Base-by-base conservation (phyloP, 495 filamentous ascomycete species). In the Neurospora tetraspora region DNA sequence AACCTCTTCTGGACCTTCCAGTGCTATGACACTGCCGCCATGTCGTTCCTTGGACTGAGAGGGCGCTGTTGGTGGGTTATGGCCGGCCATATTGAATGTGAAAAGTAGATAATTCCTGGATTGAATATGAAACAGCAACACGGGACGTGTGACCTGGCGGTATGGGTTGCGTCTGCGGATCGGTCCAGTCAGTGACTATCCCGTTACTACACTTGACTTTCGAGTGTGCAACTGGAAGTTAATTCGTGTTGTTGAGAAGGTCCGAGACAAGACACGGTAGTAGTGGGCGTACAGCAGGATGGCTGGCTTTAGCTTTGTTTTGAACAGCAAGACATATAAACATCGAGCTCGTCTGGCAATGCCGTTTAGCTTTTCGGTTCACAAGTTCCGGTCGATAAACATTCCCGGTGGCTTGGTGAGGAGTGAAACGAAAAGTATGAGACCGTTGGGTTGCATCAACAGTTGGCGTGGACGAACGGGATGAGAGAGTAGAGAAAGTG, bases 11-110 rank as follows among this genome's bases (percentile, higher is more conserved):
- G 83, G 79, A 3, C 86, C 86, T 73, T 87, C 86, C 70, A 88
- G 80, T 71, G 86, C 86, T 61, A 88, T 79, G 74, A 88, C 76
- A 74, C 79, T 84, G 37, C 86, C 86, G 38, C 79, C 73, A 42
- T 80, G 76, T 42, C 74, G 53, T 61, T 61, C 23, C 23, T 16
- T 61, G 53, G 53, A 5, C 12, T 73, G 59, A 74, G 45, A 42
- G 38, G 42, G 42, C 34, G 11, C 23, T 61, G 53, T 31, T 61
- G 23, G 23, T 61, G 53, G 23, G 23, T 61, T 61, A 31, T 61
- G 53, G 53, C 53, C 3, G 53, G 53, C 53, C 53, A 61, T 61
- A 16, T 16, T 61, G 23, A 31, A 27, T 61, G 53, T 7, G 53
- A 27, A 61, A 16, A 61, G 23, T 16, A 61, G 12, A 61, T 16